Base-by-base conservation (phyloP, 352 stramenopile genomes). In the Phytophthora foliorum region DNA sequence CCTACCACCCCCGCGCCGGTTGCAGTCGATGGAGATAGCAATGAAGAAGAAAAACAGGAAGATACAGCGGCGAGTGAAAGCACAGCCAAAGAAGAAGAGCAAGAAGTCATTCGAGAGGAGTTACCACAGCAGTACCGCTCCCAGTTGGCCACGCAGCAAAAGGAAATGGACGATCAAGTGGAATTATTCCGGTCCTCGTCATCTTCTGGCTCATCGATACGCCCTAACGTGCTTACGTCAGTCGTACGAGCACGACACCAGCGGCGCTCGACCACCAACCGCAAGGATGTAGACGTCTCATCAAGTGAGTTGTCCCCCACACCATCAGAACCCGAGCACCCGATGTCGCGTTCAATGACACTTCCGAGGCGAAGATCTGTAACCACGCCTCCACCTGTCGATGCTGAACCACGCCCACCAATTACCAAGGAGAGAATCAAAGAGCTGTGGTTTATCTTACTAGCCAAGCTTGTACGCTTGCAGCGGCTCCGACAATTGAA, bases 381-480 rank as follows among this genome's bases (percentile, higher is more conserved):
- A 29, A 56, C 25, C n/a, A 39, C 45, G 4, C 67, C 49, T 8
- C 27, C 42, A 19, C 14, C 65, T 5, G 39, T 42, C 50, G 7
- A 7, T 24, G 38, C 17, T 27, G 67, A 62, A 4, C 63, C 44
- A 6, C 77, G 61, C 3, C 53, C 46, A 6, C 78, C 80, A 17
- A 27, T 91, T 3, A 77, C 82, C 3, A 69, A 57, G 25, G 80
- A 77, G 3, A 56, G 60, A 25, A 82, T 89, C 53, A 67, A 65
- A 58, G 63, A 44, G 29, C 51, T 86, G 16, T 92, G 84, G 84
- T 56, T 68, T 2, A 72, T 69, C 7, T 73, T 91, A 29, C 84
- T 92, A 19, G 44, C 44, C 16, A 84, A 80, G 21, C 77, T 91
- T 27, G 64, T 92, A 21, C 82, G 88, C 42, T 41, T 92, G 48